A percentile compares a stretch with the other conserved stretches of the same genome.
Conservation (phyloP, 805 yeast genomes). For the Candida rishiriensis region DNA sequence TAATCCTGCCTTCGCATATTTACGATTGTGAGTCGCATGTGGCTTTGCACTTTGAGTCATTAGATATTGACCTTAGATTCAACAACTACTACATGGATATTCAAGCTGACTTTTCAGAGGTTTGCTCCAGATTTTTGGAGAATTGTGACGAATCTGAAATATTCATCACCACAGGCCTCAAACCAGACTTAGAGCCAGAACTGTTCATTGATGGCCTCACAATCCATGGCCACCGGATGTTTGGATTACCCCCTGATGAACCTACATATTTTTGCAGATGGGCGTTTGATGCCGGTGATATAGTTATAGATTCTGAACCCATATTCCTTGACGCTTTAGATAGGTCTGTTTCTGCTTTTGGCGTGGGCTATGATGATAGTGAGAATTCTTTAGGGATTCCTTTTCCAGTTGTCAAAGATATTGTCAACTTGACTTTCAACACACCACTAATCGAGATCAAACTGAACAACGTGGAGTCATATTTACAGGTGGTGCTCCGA, state of each 20-base stretch:
- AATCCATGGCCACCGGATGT: conserved; percentile 86
- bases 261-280: conserved; percentile 88
- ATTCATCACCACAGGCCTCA: conserved; percentile 23
- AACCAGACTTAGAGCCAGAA: conserved; percentile 32
- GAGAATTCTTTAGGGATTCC: conserved; percentile 70
- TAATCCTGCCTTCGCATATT: conserved; percentile 68
- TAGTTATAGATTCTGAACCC: conserved; percentile 49
- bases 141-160: conserved; percentile 20
- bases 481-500: conserved; percentile 20
- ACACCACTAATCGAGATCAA: conserved; percentile 44
- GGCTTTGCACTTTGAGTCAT: conserved; percentile 55
- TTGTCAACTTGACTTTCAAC: conserved; percentile 56
- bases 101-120: conserved; percentile 67
- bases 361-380: conserved; percentile 60
- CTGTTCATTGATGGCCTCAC: conserved; percentile 53
- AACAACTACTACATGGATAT: conserved; percentile 92
- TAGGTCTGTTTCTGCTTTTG: conserved; percentile 43
- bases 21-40: conserved; percentile 59
- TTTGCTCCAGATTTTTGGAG: conserved; percentile 33
- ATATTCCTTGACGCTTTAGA: conserved; percentile 40
- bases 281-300: conserved; percentile 69
- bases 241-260: conserved; percentile 86
- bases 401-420: conserved; percentile 58
- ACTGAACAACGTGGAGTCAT: conserved; percentile 33
- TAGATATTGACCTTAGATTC: conserved; percentile 79